Percentiles rank a stretch among this genome's conserved stretches.
Evolutionary conservation across 805 yeast species (phyloP).

Genomic region (Priceomyces fermenticarens): DNA sequence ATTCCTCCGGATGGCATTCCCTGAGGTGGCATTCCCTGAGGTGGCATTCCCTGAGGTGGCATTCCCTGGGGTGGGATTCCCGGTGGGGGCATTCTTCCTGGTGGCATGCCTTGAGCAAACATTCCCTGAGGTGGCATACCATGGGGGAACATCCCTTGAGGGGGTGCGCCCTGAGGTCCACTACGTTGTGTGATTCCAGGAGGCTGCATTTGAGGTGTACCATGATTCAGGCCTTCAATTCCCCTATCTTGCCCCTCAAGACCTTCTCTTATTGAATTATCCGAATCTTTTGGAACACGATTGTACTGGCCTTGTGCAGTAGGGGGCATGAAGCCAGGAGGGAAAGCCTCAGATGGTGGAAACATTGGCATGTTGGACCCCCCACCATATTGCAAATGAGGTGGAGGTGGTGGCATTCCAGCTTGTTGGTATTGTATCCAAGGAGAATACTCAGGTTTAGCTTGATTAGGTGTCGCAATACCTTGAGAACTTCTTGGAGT

Average conservation of each 20-base stretch:
- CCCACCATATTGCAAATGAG: slow-evolving; percentile 11
- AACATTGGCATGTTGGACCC: slow-evolving; percentile 6
- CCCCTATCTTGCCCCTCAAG: no score
- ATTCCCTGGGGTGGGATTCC: slow-evolving; percentile 7
- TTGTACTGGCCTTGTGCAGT: no score
- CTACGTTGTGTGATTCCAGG: no score
- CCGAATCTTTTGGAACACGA: no score
- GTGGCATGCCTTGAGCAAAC: slow-evolving; percentile 10
- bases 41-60: no score
- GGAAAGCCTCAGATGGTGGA: slow-evolving; percentile 1
- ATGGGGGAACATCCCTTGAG: slow-evolving; percentile 6
- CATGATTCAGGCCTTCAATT: no score
- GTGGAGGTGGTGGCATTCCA: slow-evolving; percentile 12
- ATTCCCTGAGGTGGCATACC: slow-evolving; percentile 11
- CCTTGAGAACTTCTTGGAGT: slow-evolving; percentile 19
- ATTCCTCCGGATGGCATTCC: neutral
- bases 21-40: slow-evolving; percentile 10
- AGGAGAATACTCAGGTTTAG: slow-evolving; percentile 20
- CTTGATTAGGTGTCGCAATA: slow-evolving; percentile 20
- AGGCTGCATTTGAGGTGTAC: no score
- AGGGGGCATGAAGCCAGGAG: slow-evolving; percentile 5
- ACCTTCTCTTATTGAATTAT: no score
- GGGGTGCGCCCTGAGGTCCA: slow-evolving; percentile 3
- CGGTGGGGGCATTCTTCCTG: slow-evolving; percentile 10
- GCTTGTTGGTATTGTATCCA: slow-evolving; percentile 21